Evolutionary conservation across 495 filamentous ascomycete species (phyloP), one percentile per base, ranked within the genome.

Genomic region (Penicillium atrosanguineum): DNA sequence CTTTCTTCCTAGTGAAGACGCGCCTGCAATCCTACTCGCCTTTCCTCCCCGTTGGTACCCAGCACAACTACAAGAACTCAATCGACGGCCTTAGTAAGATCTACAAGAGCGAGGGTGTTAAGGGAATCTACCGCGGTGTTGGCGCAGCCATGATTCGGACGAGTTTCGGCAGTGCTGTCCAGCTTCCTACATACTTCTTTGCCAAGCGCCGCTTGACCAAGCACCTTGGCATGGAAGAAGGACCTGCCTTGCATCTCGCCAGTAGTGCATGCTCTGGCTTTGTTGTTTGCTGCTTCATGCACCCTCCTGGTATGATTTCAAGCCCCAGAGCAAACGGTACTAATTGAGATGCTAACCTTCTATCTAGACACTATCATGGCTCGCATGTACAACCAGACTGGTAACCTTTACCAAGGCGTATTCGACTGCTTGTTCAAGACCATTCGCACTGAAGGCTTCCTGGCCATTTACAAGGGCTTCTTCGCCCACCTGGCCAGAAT

Each of bases 1-100:
- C 94, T 1, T 97, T 99, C 69, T 99, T 97, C 77, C 80, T 99
- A n/a, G 87, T 96, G 66, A 99, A 99, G 76, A 99, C 94, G 8
- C 84, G 94, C 14, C 78, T 99, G 51, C 94, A 99, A 70, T 95
- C 90, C 44, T 97, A 80, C 76, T 96, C 91, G 8, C 91, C 93
- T 6, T 95, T 95, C 74, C 82, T 94, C 15, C 94, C 94, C 15
- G 92, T 97, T 49, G 94, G 94, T 46, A 97, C 94, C 1, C 94
- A 99, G 65, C 94, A 99, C 68, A 79, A 85, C 46, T 99, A 99
- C 70, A 82, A 81, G 48, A 92, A 91, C 70, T 88, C 91, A 0
- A 69, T 85, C 44, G 90, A 97, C 69, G 94, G 92, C 2, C 72
- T 97, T 54, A 68, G 76, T 16, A 82, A 88, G 65, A 97, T 99